Conservation (phyloP, 2,329 filamentous ascomycete genomes). For the Colletotrichum cuscutae region DNA sequence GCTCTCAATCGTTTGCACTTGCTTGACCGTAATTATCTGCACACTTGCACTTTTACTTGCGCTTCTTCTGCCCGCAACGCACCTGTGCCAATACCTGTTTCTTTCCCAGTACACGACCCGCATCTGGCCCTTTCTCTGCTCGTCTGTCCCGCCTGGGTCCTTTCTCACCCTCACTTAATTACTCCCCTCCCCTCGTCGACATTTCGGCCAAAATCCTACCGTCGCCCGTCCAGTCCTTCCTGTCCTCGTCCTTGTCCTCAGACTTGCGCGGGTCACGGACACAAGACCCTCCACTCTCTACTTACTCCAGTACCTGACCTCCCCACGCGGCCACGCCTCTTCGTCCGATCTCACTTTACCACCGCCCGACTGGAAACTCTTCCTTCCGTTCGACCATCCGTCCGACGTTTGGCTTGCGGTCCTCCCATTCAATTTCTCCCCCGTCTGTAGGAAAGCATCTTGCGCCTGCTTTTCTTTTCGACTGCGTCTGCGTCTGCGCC, state of each 20-base stretch:
- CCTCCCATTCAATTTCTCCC: not conserved
- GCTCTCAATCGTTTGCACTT: not conserved
- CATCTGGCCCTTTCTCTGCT: not conserved
- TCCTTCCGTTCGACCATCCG: constrained; percentile 17
- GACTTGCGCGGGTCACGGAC: constrained; percentile 19
- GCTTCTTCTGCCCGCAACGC: not conserved
- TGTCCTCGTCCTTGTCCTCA: constrained; percentile 1
- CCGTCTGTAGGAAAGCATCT: no score
- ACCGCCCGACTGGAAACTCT: constrained; percentile 23
- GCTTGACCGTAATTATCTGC: no score
- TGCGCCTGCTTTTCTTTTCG: constrained; percentile 3
- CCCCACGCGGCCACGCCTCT: constrained; percentile 20
- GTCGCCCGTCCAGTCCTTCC: not conserved
- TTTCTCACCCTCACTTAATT: constrained; percentile 19
- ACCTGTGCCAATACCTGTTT: not conserved
- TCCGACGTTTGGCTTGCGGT: constrained; percentile 28
- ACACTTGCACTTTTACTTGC: not conserved
- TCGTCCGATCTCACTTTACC: constrained; percentile 24
- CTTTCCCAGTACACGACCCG: not conserved
- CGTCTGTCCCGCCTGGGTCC: constrained; percentile 8
- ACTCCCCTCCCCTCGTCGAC: not conserved
- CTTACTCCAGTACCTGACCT: not conserved
- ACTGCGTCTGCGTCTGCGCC: not conserved
- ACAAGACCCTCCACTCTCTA: not conserved
- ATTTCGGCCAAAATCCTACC: constrained; percentile 6